These are phyloP conservation scores for Choiromyces venosus DNA, from an alignment of 495 filamentous ascomycete species.

Conservation along the genomic window DNA sequence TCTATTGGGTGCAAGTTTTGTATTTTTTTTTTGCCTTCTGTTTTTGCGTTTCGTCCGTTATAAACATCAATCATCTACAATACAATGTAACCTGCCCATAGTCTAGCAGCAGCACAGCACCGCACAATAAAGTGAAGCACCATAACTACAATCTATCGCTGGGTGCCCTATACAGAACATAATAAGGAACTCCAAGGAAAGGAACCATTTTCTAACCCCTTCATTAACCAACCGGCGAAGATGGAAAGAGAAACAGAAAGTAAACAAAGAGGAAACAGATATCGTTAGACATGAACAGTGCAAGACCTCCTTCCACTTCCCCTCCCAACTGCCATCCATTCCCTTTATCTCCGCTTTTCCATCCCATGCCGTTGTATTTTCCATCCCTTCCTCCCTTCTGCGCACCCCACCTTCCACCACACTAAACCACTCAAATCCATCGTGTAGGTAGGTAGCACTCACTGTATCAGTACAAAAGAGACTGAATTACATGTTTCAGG, in stretches of 20 bases:
- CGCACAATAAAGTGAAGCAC: neutral
- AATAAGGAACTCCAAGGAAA: neutral
- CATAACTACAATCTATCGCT: neutral
- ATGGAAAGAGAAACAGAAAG: neutral
- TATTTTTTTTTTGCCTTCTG: neutral
- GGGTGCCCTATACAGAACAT: neutral
- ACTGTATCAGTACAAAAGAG: neutral
- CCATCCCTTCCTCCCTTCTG: neutral
- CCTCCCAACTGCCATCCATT: neutral
- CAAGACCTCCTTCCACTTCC: too few relatives aligned
- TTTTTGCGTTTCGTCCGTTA: neutral
- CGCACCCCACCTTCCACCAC: neutral
- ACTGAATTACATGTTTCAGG: conserved; percentile 2
- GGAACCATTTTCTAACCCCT: neutral
- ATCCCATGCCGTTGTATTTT: neutral
- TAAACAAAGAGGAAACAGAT: neutral
- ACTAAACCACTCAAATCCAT: neutral
- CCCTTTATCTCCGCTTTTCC: neutral
- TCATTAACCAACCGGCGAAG: neutral
- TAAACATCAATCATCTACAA: neutral
- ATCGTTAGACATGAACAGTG: neutral
- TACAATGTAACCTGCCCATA: neutral
- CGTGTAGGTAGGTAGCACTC: neutral
- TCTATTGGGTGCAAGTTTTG: neutral
- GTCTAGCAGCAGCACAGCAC: neutral